Evolutionary conservation across 257 asterid species (phyloP).

Genomic region (Ajuga chamaepitys): DNA sequence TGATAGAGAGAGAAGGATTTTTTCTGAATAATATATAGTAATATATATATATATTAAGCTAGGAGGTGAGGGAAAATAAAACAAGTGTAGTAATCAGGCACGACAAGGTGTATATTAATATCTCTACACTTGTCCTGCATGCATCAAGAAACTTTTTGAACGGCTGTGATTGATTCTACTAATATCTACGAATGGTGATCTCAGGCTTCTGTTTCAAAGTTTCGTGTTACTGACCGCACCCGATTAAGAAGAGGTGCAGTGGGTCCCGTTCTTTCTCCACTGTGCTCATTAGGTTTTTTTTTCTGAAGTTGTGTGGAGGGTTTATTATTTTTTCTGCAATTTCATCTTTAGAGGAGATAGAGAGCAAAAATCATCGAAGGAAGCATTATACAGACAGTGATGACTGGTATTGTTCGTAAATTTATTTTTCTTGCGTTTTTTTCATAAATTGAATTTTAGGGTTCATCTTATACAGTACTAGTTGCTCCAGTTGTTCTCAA

Average conservation of each 20-base stretch:
- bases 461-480: not conserved
- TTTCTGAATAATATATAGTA: no score
- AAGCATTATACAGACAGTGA: slow-evolving; percentile 29
- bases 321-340: not conserved
- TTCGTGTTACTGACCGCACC: slow-evolving; percentile 12
- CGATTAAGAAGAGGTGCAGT: slow-evolving; percentile 5
- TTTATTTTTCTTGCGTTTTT: not conserved
- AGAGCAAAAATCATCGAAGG: slow-evolving; percentile 7
- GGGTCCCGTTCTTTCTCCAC: slow-evolving; percentile 7
- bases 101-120: slow-evolving; percentile 23
- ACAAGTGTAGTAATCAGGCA: slow-evolving; percentile 24
- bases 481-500: not conserved
- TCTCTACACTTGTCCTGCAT: slow-evolving; percentile 29
- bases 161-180: slow-evolving; percentile 27
- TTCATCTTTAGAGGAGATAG: not conserved
- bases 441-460: slow-evolving; percentile 11
- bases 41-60: not conserved
- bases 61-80: slow-evolving; percentile 5
- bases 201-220: not conserved
- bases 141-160: slow-evolving; percentile 5
- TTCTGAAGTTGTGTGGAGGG: not conserved
- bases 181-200: not conserved
- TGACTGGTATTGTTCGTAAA: slow-evolving; percentile 48
- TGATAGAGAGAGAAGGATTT: not conserved
- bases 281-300: slow-evolving; percentile 33